Conservation (phyloP, 2,329 filamentous ascomycete genomes). For the Corniculantispora saksenae region DNA sequence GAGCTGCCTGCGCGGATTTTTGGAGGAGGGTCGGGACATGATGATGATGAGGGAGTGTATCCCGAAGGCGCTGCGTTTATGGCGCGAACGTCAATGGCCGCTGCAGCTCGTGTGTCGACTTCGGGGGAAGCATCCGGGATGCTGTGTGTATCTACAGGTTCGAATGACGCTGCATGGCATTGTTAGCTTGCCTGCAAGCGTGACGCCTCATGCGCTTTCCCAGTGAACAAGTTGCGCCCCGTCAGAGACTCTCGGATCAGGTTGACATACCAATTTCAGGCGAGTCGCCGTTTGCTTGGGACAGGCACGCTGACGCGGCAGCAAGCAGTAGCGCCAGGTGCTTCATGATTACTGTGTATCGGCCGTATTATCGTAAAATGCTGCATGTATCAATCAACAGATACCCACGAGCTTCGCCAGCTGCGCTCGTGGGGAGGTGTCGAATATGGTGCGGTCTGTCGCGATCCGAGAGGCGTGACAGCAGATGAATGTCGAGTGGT, state of each 20-base stretch:
- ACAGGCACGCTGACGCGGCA: constrained; percentile 3
- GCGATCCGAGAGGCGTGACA: neutral
- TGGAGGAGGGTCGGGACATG: constrained; percentile 14
- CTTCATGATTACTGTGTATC: constrained; percentile 10
- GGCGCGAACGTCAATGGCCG: constrained; percentile 6
- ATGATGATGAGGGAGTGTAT: constrained; percentile 1
- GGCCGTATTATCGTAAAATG: neutral
- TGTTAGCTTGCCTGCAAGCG: neutral
- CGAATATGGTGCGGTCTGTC: neutral
- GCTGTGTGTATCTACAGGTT: neutral
- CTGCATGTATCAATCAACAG: neutral
- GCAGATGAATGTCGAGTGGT: neutral
- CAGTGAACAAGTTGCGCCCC: neutral
- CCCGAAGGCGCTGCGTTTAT: constrained; percentile 13
- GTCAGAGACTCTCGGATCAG: neutral
- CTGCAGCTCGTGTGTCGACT: neutral
- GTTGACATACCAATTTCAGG: constrained; percentile 2
- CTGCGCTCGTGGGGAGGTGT: neutral
- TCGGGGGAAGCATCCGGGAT: neutral
- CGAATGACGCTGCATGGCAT: neutral
- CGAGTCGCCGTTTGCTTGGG: neutral
- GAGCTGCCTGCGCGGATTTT: constrained; percentile 16
- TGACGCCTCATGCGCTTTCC: neutral
- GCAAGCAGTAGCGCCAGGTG: constrained; percentile 9
- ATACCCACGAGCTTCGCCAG: neutral